Evolutionary conservation across 768 basidiomycete species (phyloP), one percentile per base, ranked within the genome.

Genomic region (Pleurotus sapidus): DNA sequence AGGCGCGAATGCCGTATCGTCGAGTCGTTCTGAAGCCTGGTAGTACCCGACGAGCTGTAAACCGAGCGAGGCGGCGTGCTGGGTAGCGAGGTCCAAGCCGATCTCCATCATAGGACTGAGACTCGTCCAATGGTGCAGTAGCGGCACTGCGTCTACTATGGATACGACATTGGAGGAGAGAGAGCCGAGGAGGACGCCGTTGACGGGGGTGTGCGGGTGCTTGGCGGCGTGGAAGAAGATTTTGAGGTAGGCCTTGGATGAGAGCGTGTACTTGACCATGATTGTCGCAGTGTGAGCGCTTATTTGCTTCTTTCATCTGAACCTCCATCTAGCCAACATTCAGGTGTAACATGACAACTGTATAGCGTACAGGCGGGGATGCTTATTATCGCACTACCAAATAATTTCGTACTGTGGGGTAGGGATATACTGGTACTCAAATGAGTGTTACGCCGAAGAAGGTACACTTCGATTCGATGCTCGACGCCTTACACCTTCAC

Each of bases 21-120:
- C 83, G 42, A 87, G 45, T 46, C 81, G 74, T 62, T 88, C 86
- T 48, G 80, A 84, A 2, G 87, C 89, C 65, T 91, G 87, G 64
- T 91, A 91, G 63, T 88, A 90, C 1, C 88, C 89, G 3, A 91
- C 87, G 1, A 91, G 65, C 49, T 71, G 72, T 56, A 87, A 65
- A 5, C 74, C 74, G 39, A 72, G 67, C n/a, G 79, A 76, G 34
- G 78, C 78, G 5, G 88, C 87, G 59, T 89, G 76, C 60, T 79
- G 77, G 72, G 84, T 62, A 61, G 89, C 90, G 65, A 91, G 72
- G 63, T 90, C 88, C 42, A 92, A 78, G 23, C 89, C 91, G 59
- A 91, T 85, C 67, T 92, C 90, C 87, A 91, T 91, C 86, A 89
- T 89, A 3, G 89, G 88, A 59, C 86, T 88, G 54, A 94, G 76